phyloP scores from a whole-genome alignment of 1,284 basidiomycete species.

The Sphagnurus paluster region DNA sequence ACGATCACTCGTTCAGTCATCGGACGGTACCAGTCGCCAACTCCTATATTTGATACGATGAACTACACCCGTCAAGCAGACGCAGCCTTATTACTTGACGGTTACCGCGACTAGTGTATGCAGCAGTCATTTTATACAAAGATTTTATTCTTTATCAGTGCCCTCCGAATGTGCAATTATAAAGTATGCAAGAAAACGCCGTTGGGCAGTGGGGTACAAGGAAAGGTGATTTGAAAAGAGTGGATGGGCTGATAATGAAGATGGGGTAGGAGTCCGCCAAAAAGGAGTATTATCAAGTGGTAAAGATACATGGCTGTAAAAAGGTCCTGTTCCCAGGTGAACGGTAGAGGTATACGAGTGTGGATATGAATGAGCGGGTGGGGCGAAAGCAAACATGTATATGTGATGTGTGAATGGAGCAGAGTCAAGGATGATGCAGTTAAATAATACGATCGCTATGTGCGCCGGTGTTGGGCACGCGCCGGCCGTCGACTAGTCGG shows the following conservation, averaged over 20 bases:
- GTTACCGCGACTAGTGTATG: conserved; percentile 4
- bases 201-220: conserved; percentile 11
- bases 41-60: conserved; percentile 27
- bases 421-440: not conserved
- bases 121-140: conserved; percentile 2
- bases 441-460: conserved; percentile 8
- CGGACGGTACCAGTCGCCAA: conserved; percentile 35
- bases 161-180: conserved; percentile 1
- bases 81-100: conserved; percentile 5
- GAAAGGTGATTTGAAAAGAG: conserved; percentile 2
- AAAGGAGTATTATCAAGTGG: not conserved
- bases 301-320: conserved; percentile 4
- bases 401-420: not conserved
- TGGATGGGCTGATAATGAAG: too few species aligned
- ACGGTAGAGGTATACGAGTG: conserved; percentile 12
- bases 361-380: conserved; percentile 4
- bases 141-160: conserved; percentile 6
- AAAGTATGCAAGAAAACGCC: conserved; percentile 10
- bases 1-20: conserved; percentile 57
- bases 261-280: too few species aligned
- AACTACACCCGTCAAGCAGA: not conserved
- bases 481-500: conserved; percentile 10
- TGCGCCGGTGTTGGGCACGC: conserved; percentile 6
- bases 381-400: conserved; percentile 1
- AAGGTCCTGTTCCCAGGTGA: conserved; percentile 2